Conservation (phyloP, 2,329 filamentous ascomycete species). For the Pseudogymnoascus sp. region DNA sequence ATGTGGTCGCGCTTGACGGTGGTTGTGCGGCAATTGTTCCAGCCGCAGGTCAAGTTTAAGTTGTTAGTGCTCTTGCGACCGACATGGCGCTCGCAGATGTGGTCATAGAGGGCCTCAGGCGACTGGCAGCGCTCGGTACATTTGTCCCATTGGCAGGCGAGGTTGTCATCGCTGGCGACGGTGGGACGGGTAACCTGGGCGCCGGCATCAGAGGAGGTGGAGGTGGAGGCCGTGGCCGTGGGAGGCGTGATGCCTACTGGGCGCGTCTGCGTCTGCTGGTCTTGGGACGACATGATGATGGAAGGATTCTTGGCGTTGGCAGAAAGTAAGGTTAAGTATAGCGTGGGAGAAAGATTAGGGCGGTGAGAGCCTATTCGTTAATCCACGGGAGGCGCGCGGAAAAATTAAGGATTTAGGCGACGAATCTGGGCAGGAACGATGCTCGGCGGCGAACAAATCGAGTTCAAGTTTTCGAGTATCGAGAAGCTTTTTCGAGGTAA, state of each 20-base stretch:
- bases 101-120: constrained; percentile 49
- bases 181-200: constrained; percentile 16
- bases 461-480: background rate
- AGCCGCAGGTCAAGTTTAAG: constrained; percentile 92
- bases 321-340: background rate
- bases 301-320: background rate
- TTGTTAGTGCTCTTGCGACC: constrained; percentile 99
- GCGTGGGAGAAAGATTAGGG: background rate
- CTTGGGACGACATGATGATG: constrained; percentile 3
- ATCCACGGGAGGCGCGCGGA: background rate
- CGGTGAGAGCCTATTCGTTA: background rate
- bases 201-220: constrained; percentile 12
- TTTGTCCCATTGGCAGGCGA: constrained; percentile 34
- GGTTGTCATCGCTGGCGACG: constrained; percentile 26
- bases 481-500: background rate
- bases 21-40: constrained; percentile 91
- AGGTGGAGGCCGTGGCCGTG: constrained; percentile 9
- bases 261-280: background rate
- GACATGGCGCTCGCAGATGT: constrained; percentile 96
- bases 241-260: background rate
- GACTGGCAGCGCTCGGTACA: constrained; percentile 31
- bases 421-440: background rate
- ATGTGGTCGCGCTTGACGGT: constrained; percentile 99
- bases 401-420: background rate
- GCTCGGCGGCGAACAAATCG: background rate